Evolutionary conservation across 371 early-diverging fungal genomes (phyloP).

Genomic region (Lichtheimia ramosa): DNA sequence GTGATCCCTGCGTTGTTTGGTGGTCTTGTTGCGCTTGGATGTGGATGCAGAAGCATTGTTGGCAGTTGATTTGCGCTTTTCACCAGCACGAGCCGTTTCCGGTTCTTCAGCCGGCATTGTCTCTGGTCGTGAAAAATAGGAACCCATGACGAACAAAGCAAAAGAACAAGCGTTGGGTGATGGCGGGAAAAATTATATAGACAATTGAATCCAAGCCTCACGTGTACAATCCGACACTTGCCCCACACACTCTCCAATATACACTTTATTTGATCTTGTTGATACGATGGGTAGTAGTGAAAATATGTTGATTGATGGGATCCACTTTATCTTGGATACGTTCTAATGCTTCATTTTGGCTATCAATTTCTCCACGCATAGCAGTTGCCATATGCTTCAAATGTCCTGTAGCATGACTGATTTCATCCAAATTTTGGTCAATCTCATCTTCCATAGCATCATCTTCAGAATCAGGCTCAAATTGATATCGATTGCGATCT

Average conservation of each 20-base stretch:
- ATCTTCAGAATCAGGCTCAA: constrained; percentile 67
- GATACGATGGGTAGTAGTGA: constrained; percentile 40
- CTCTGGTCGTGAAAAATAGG: too few species aligned
- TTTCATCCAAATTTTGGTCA: constrained; percentile 70
- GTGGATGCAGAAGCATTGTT: too few species aligned
- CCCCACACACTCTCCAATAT: too few species aligned
- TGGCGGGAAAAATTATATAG: too few species aligned
- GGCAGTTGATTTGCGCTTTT: too few species aligned
- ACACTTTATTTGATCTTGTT: constrained; percentile 31
- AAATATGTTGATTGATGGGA: constrained; percentile 41
- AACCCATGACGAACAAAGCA: too few species aligned
- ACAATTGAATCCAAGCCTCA: too few species aligned
- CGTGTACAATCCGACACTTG: too few species aligned
- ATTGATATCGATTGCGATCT: constrained; percentile 63
- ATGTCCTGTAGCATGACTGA: constrained; percentile 57
- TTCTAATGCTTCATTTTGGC: constrained; percentile 53
- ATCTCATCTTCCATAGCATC: constrained; percentile 77
- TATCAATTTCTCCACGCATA: constrained; percentile 72
- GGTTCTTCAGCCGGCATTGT: too few species aligned
- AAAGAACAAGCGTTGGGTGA: too few species aligned
- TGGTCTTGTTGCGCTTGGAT: constrained; percentile 23
- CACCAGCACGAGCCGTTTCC: too few species aligned
- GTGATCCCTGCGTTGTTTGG: constrained; percentile 25
- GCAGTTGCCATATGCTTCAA: constrained; percentile 73
- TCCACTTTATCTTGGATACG: constrained; percentile 37